Evolutionary conservation across 495 filamentous ascomycete genomes (phyloP), one percentile per base, ranked within the genome.

Genomic region (Aspergillus nidulans): DNA sequence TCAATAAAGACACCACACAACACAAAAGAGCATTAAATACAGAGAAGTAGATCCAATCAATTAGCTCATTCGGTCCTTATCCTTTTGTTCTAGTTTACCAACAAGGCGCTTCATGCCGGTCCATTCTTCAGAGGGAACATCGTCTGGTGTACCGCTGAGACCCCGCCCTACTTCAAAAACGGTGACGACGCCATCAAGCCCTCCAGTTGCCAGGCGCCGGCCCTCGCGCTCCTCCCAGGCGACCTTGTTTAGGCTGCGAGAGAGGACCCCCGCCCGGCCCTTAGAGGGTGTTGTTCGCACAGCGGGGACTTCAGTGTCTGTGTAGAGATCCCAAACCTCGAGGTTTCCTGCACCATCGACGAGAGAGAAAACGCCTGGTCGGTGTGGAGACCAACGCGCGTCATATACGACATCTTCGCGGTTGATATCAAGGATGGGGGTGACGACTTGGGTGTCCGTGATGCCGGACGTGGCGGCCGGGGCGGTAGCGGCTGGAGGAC

Each of bases 351-450:
- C 89, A 32, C 94, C 94, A 56, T 97, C 94, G 21, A 97, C 94
- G 12, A 91, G 81, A 13, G 88, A 89, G 70, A 99, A 99, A 12
- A 99, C 88, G 23, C 89, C 90, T 1, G 94, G 94, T 61, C 90
- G 88, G 59, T 90, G 81, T 0, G 94, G 92, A 30, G 89, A 92
- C 94, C 94, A 99, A 12, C 84, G 82, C 0, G 91, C 91, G 71
- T 96, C 92, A 71, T 97, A 99, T 39, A 97, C 91, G 6, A 96
- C 82, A 59, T 97, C 94, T 73, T 99, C 94, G 25, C 95, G 86
- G 28, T 84, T 84, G 60, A 97, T 87, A 46, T 97, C 91, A 12
- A 97, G 74, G 9, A 99, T 78, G 1, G 95, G 95, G 1, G 81
- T 68, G 16, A 90, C 63, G 12, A 71, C 68, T 48, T 75, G 72